Base-by-base conservation (phyloP, 2,329 filamentous ascomycete species). In the Pezicula neosporulosa region DNA sequence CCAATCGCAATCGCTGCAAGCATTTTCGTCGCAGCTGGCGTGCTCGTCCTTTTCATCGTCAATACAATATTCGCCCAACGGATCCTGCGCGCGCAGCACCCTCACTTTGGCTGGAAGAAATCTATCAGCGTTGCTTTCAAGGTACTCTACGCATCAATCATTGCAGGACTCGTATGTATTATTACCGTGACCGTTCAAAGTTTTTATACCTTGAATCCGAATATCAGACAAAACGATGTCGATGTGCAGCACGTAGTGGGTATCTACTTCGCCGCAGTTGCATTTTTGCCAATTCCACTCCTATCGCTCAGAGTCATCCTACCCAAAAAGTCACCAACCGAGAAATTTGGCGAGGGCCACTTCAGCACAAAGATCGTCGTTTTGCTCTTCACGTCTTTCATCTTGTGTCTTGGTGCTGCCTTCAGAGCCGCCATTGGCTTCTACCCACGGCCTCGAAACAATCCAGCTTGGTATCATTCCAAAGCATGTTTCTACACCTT, bases 21-120 rank as follows among this genome's bases (percentile, higher is more conserved):
- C 8, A 55, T 64, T 3, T 61, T 64, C 30, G 56, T 61, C 3
- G 44, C 56, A 13, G 61, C 59, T 4, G 62, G 62, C 39, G 83
- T 91, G 15, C 66, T 95, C 33, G 68, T 95, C 7, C 72, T 95
- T 24, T 93, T 89, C 68, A 71, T 93, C 61, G 73, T 90, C 68
- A 94, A 96, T 70, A 70, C 95, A 39, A 72, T 94, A 62, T 89
- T 92, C 64, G 71, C 85, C 0, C 88, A 90, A 68, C 83, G 90
- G 43, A 77, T 96, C 24, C 68, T 94, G 16, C 80, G 90, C 49
- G 86, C 87, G 4, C 80, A 82, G 43, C 87, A 92, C 62, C 89
- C 89, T 0, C 64, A 67, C 2, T 65, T 90, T 30, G 90, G 89
- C 52, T 93, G 89, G 89, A 77, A 80, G 55, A 74, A 70, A 21